A percentile compares a stretch with the other conserved stretches of the same genome.
Conservation (phyloP, 2,329 filamentous ascomycete genomes). For the Camptophora hylomeconis region DNA sequence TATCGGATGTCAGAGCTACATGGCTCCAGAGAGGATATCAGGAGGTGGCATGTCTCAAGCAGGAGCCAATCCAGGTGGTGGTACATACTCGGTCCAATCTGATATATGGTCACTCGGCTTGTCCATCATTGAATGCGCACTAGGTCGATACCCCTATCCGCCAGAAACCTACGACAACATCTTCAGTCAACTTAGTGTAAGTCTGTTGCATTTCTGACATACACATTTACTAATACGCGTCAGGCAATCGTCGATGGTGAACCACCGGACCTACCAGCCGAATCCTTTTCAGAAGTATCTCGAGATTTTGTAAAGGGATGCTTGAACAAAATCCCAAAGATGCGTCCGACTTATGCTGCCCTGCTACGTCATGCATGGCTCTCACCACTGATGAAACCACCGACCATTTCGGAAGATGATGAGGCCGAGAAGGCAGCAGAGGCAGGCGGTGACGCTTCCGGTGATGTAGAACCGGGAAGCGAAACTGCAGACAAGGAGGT, state of each 20-base stretch:
- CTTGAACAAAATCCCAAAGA: conserved; percentile 80
- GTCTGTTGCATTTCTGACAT: conserved; percentile 26
- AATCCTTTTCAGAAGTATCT: conserved; percentile 65
- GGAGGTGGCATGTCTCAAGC: conserved; percentile 66
- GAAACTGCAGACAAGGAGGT: conserved; percentile 65
- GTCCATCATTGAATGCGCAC: conserved; percentile 89
- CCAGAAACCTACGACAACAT: conserved; percentile 97
- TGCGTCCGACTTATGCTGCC: conserved; percentile 87
- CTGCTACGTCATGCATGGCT: conserved; percentile 87
- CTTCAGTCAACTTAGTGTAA: conserved; percentile 90
- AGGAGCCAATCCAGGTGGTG: conserved; percentile 54
- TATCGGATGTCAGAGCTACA: conserved; percentile 97
- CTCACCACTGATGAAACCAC: conserved; percentile 57
- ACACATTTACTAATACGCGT: conserved; percentile 13
- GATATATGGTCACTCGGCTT: conserved; percentile 95
- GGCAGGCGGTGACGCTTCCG: conserved; percentile 26
- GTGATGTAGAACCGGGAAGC: conserved; percentile 24
- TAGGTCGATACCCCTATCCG: conserved; percentile 90
- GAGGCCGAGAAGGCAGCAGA: conserved; percentile 44
- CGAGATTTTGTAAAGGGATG: conserved; percentile 80
- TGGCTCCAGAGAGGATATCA: conserved; percentile 93
- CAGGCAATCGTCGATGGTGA: conserved; percentile 97
- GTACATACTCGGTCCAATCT: conserved; percentile 93
- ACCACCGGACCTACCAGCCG: conserved; percentile 71
- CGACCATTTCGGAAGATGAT: conserved; percentile 58